A percentile compares a stretch with the other conserved stretches of the same genome.
Evolutionary conservation across 805 yeast genomes (phyloP).

Genomic region (Candida germanica): DNA sequence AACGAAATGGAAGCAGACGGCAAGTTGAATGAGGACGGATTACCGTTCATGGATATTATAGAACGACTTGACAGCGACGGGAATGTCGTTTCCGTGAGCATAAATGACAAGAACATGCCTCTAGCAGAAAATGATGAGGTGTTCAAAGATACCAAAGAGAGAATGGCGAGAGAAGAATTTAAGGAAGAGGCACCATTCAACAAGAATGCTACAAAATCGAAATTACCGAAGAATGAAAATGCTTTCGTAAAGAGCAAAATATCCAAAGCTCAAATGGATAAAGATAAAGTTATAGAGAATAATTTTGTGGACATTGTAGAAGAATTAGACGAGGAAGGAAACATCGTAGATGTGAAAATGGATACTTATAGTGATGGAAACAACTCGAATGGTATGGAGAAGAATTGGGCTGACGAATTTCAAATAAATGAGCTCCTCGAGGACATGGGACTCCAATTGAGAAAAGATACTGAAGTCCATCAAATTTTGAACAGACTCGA

Average conservation of each 20-base stretch:
- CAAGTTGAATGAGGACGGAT: slow-evolving; percentile 39
- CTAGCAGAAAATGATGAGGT: too few relatives aligned
- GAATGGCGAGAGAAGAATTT: background rate
- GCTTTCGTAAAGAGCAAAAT: too few relatives aligned
- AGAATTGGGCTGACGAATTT: slow-evolving; percentile 7
- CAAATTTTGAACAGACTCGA: slow-evolving; percentile 21
- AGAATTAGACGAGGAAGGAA: slow-evolving; percentile 75
- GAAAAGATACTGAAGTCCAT: slow-evolving; percentile 4
- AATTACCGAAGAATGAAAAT: background rate
- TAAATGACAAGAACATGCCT: slow-evolving; percentile 8
- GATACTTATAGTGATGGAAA: background rate
- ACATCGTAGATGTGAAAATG: slow-evolving; percentile 41
- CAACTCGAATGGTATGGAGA: background rate
- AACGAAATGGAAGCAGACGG: slow-evolving; percentile 8
- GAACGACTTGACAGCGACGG: slow-evolving; percentile 83
- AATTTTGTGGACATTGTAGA: slow-evolving; percentile 69
- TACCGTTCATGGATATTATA: slow-evolving; percentile 67
- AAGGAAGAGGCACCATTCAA: background rate
- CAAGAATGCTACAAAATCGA: background rate
- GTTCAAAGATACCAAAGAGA: background rate
- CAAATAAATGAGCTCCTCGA: slow-evolving; percentile 28
- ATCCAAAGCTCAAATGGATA: background rate
- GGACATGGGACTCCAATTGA: slow-evolving; percentile 38
- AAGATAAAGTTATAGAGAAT: background rate
- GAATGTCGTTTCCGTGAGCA: slow-evolving; percentile 44